phyloP scores from a whole-genome alignment of 768 basidiomycete species.

The Termitomyces sp. region DNA sequence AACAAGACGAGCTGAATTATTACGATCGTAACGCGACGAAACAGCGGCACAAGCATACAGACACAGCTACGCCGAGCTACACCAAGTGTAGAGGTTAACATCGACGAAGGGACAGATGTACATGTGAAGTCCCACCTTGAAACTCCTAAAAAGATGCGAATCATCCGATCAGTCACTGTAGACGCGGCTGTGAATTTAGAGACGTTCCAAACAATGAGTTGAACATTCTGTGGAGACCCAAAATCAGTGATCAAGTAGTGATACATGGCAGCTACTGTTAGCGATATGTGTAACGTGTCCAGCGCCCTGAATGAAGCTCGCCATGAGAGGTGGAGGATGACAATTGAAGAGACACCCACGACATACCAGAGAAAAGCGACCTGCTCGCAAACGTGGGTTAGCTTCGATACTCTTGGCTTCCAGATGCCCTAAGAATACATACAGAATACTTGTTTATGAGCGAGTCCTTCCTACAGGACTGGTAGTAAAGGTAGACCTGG shows the following conservation, averaged over 20 bases:
- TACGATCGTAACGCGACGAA: neutral
- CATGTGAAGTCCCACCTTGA: conserved; percentile 15
- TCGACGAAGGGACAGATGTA: neutral
- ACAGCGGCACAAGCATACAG: conserved; percentile 11
- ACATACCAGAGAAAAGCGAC: conserved; percentile 19
- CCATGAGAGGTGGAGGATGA: neutral
- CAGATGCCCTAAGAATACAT: neutral
- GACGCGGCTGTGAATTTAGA: neutral
- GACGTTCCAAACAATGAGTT: conserved; percentile 11
- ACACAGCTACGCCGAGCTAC: conserved; percentile 20
- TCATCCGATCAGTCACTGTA: neutral
- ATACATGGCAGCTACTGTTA: conserved; percentile 23
- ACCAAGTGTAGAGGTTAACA: neutral
- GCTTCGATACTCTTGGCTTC: neutral
- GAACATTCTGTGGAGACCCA: conserved; percentile 14
- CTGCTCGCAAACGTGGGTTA: neutral
- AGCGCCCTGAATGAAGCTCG: conserved; percentile 6
- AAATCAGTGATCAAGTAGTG: conserved; percentile 22
- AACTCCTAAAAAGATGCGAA: conserved; percentile 11
- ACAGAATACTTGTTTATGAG: conserved; percentile 17
- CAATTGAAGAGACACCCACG: neutral
- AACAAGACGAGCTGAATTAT: neutral
- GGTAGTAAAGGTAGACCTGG: conserved; percentile 20
- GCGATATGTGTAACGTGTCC: conserved; percentile 22
- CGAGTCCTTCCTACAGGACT: conserved; percentile 19